Conservation (phyloP, 495 filamentous ascomycete genomes). For the Aspergillus haitiensis region DNA sequence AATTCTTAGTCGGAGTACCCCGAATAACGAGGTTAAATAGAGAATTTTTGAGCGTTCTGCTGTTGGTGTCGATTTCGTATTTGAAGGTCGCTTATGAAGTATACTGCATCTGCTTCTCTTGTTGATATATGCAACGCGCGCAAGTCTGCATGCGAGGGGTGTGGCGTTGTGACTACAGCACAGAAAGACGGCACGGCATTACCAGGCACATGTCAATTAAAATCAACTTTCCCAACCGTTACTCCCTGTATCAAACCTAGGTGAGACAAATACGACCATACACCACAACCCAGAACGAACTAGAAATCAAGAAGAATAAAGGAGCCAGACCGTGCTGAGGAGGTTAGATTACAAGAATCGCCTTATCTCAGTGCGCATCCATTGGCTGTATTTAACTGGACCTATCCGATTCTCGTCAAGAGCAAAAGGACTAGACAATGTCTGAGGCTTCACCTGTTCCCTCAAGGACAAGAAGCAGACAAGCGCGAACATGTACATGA, state of each 20-base stretch:
- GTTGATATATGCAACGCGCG: too few relatives aligned
- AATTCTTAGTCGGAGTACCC: too few relatives aligned
- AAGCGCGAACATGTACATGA: constrained; percentile 13
- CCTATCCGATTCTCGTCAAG: constrained; percentile 11
- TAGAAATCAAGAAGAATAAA: background rate
- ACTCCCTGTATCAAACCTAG: constrained; percentile 5
- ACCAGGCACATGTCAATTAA: background rate
- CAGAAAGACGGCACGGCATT: background rate
- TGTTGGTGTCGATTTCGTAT: too few relatives aligned
- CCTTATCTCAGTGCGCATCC: background rate
- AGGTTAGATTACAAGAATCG: background rate
- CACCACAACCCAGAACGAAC: background rate
- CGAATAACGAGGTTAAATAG: too few relatives aligned
- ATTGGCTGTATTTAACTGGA: constrained; percentile 14
- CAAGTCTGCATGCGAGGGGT: background rate
- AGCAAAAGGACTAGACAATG: constrained; percentile 1
- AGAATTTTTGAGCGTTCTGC: too few relatives aligned
- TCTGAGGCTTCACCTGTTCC: constrained; percentile 6
- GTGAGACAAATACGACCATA: background rate
- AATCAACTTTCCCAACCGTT: constrained; percentile 4
- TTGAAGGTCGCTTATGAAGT: too few relatives aligned
- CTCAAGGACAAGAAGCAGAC: constrained; percentile 3
- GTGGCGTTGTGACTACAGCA: background rate
- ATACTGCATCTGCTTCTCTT: too few relatives aligned
- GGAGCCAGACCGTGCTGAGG: background rate